Evolutionary conservation across 352 stramenopile genomes (phyloP).

Genomic region (Globisporangium splendens): DNA sequence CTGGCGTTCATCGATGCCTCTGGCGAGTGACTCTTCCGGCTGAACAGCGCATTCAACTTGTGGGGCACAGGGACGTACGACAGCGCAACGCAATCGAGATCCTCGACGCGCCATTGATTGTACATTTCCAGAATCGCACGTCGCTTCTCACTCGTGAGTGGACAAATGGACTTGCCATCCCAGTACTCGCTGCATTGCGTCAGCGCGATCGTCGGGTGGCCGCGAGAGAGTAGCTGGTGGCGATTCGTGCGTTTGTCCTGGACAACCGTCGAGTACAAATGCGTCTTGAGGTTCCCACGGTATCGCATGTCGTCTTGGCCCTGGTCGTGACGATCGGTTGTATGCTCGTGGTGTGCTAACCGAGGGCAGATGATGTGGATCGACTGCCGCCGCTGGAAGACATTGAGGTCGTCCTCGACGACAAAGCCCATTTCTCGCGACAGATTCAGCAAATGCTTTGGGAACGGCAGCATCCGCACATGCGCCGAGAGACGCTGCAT

Average conservation of each 20-base stretch:
- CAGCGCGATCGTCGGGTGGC: constrained; percentile 68
- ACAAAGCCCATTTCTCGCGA: constrained; percentile 83
- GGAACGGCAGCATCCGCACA: constrained; percentile 82
- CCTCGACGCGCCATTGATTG: constrained; percentile 85
- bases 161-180: constrained; percentile 87
- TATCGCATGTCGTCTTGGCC: constrained; percentile 82
- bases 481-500: constrained; percentile 78
- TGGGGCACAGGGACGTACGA: constrained; percentile 77
- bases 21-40: neutral
- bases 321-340: constrained; percentile 82
- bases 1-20: neutral
- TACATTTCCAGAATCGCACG: constrained; percentile 85
- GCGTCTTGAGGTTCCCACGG: constrained; percentile 80
- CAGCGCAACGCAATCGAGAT: constrained; percentile 82
- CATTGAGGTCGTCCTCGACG: constrained; percentile 48
- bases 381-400: constrained; percentile 65
- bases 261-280: constrained; percentile 85
- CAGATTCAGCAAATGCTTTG: constrained; percentile 75
- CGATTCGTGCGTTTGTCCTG: constrained; percentile 77
- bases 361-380: constrained; percentile 83
- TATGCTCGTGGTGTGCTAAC: constrained; percentile 79
- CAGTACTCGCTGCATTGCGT: constrained; percentile 83
- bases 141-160: constrained; percentile 74
- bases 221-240: constrained; percentile 73
- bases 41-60: constrained; percentile 66